Base-by-base conservation (phyloP, 1,284 basidiomycete species). In the Rhodotorula sp. region DNA sequence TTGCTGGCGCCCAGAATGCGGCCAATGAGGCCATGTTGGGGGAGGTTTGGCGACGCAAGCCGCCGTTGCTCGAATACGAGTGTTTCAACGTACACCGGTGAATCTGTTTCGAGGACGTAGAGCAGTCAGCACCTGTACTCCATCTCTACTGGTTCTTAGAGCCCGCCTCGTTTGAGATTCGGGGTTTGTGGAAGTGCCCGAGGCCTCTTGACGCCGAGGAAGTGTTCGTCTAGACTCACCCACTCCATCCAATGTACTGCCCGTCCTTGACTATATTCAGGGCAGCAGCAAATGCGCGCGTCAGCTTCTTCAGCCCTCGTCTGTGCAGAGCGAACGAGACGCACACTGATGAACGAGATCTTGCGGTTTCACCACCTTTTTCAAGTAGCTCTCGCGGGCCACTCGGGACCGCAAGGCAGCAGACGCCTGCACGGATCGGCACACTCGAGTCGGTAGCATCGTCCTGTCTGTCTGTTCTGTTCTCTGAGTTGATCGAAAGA, bases 241-340 rank as follows among this genome's bases (percentile, higher is more conserved):
- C 84, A 55, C 83, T 84, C 83, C 84, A 86, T 26, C 84, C 84
- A 66, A 85, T 83, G 82, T 84, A 67, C 14, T 71, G 59, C 70
- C 80, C 62, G 58, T 84, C 83, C 81, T 84, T 83, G 81, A 85
- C 68, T 69, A 50, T 21, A 26, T 5, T 15, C 43, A 19, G 38
- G 49, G 14, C 26, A 14, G 21, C 12, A 43, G 18, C 7, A 18
- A 16, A 26, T 43, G 49, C 60, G 52, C 55, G 23, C 18, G 6
- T 6, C 38, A 2, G 12, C n/a, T 34, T 34, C 34, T 34, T 34
- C 34, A 34, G 34, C 34, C 34, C 34, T 6, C 7, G 34, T 34
- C 34, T 34, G 34, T 34, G 34, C 7, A 34, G 34, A 34, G 34
- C 34, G 34, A 34, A 34, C 34, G 4, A 15, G 54, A 60, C 67